Conservation (phyloP, 345 rosid genomes). For the Lepidium africanum region DNA sequence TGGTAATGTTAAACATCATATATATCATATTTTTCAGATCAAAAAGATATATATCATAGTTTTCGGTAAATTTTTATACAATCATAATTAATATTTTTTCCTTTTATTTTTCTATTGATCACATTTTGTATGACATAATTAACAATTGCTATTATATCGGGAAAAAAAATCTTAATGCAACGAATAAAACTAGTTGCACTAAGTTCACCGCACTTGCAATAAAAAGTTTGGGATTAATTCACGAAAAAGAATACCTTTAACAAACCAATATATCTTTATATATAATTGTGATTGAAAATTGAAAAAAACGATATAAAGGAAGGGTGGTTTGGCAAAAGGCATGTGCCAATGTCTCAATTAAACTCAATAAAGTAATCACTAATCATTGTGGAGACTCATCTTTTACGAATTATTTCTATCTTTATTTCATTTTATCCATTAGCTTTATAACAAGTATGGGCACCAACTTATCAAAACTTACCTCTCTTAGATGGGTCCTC, state of each 20-base stretch:
- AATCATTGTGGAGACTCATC: conserved; percentile 20
- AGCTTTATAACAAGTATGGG: conserved; percentile 25
- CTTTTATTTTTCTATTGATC: too few relatives aligned
- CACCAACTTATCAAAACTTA: conserved; percentile 13
- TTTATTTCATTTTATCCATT: conserved; percentile 9
- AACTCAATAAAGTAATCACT: conserved; percentile 16
- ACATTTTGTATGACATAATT: too few relatives aligned
- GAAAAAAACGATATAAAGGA: not conserved
- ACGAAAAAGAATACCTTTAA: not conserved
- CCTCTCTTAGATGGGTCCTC: conserved; percentile 15
- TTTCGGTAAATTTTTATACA: too few relatives aligned
- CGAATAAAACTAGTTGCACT: not conserved
- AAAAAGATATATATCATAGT: too few relatives aligned
- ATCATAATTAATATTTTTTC: too few relatives aligned
- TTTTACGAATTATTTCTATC: conserved; percentile 9
- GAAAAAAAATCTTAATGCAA: not conserved
- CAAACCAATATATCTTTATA: not conserved
- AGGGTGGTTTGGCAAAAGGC: conserved; percentile 23
- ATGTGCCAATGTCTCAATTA: conserved; percentile 28
- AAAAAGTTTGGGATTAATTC: not conserved
- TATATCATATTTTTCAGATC: too few relatives aligned
- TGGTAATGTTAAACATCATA: too few relatives aligned
- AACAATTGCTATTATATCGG: too few relatives aligned
- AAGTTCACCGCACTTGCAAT: not conserved
- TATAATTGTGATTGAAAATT: not conserved